phyloP scores from a whole-genome alignment of 2,329 filamentous ascomycete genomes.

The Paramyrothecium sp. region DNA sequence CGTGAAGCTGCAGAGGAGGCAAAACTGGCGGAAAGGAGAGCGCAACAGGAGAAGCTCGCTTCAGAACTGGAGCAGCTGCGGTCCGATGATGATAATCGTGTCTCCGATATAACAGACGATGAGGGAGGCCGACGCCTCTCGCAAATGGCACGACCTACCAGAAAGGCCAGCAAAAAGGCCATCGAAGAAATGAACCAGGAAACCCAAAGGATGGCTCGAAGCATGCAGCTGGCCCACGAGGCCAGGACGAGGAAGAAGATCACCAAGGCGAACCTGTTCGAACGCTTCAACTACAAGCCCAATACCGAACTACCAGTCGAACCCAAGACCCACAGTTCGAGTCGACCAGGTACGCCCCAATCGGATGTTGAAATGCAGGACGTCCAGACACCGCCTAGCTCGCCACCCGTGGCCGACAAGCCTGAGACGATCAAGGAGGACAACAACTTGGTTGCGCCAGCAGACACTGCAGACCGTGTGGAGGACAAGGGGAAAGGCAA shows the following conservation, averaged over 20 bases:
- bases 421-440: background rate
- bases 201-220: slow-evolving; percentile 85
- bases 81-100: slow-evolving; percentile 39
- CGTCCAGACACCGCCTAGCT: slow-evolving; percentile 70
- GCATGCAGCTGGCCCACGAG: slow-evolving; percentile 88
- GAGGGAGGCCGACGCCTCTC: slow-evolving; percentile 65
- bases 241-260: slow-evolving; percentile 91
- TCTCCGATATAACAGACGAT: slow-evolving; percentile 59
- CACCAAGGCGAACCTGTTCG: slow-evolving; percentile 77
- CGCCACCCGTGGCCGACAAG: slow-evolving; percentile 41
- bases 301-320: slow-evolving; percentile 27
- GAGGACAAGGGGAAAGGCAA: slow-evolving; percentile 63
- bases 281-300: slow-evolving; percentile 74
- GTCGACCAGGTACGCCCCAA: slow-evolving; percentile 48
- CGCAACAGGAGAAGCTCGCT: slow-evolving; percentile 30
- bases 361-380: slow-evolving; percentile 52
- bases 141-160: slow-evolving; percentile 65
- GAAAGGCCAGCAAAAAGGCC: slow-evolving; percentile 93
- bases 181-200: slow-evolving; percentile 93
- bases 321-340: slow-evolving; percentile 51
- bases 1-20: slow-evolving; percentile 60
- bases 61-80: slow-evolving; percentile 32
- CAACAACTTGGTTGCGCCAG: slow-evolving; percentile 15
- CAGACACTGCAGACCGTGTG: slow-evolving; percentile 33
- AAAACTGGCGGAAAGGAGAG: slow-evolving; percentile 42